Conservation (phyloP, 2,329 filamentous ascomycete species). For the Colletotrichum aenigma region DNA sequence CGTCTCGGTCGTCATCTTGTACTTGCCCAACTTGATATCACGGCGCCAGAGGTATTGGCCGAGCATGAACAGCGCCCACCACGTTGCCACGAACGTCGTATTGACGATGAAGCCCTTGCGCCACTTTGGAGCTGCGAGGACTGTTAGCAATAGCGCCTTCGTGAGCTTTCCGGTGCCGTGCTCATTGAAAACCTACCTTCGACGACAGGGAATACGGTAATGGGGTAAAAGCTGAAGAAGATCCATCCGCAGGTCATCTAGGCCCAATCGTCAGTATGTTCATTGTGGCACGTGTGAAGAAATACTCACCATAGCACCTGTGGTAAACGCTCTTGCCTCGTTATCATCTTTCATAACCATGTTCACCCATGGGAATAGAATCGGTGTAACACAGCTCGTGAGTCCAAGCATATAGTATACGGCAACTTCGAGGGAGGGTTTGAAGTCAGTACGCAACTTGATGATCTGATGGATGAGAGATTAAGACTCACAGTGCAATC, state of each 20-base stretch:
- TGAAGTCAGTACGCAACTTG: not conserved
- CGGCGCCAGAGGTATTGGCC: constrained; percentile 1
- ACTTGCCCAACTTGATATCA: not conserved
- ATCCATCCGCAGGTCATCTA: constrained; percentile 19
- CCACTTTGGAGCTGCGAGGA: constrained; percentile 5
- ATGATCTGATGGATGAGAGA: no score
- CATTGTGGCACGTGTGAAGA: no score
- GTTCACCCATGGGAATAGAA: constrained; percentile 22
- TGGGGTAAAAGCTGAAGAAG: constrained; percentile 22
- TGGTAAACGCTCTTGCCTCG: constrained; percentile 20
- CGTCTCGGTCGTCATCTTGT: not conserved
- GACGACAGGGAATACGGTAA: constrained; percentile 18
- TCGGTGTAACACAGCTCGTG: constrained; percentile 20
- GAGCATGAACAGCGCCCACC: constrained; percentile 3
- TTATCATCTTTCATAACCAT: constrained; percentile 21
- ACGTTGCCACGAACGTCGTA: not conserved
- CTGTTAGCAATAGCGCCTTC: not conserved
- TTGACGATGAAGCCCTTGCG: constrained; percentile 23
- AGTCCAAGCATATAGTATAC: constrained; percentile 22
- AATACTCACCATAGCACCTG: constrained; percentile 16
- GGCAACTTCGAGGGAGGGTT: not conserved
- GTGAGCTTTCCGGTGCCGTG: not conserved
- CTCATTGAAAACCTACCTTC: not conserved
- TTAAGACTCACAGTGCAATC: constrained; percentile 13
- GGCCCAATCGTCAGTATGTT: not conserved